Evolutionary conservation across 768 basidiomycete genomes (phyloP).

Genomic region (Leucogyrophana mollusca): DNA sequence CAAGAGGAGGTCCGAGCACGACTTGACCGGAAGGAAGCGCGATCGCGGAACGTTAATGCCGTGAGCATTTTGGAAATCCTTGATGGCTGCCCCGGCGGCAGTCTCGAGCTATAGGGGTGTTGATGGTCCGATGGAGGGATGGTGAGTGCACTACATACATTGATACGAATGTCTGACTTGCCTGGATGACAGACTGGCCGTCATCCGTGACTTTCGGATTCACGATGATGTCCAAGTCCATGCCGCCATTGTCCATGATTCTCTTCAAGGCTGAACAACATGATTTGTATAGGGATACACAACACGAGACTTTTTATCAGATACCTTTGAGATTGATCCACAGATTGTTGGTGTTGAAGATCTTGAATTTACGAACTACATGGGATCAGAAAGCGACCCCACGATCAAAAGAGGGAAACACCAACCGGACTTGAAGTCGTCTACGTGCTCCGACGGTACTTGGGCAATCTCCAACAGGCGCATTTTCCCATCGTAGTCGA

Average conservation of each 20-base stretch:
- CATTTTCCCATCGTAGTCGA: constrained; percentile 87
- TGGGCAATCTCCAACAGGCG: constrained; percentile 93
- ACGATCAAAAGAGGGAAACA: constrained; percentile 5
- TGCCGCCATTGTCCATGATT: constrained; percentile 80
- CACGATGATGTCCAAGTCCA: constrained; percentile 95
- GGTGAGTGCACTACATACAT: constrained; percentile 15
- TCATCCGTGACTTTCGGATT: constrained; percentile 88
- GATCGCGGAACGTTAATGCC: constrained; percentile 94
- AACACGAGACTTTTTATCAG: too few species aligned
- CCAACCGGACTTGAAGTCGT: constrained; percentile 86
- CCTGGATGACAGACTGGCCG: constrained; percentile 83
- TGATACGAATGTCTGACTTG: constrained; percentile 18
- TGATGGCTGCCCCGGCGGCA: constrained; percentile 91
- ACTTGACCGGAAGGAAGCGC: constrained; percentile 91
- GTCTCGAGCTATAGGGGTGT: constrained; percentile 72
- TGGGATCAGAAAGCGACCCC: constrained; percentile 2
- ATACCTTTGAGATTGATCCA: constrained; percentile 78
- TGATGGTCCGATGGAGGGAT: constrained; percentile 11
- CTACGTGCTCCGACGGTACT: constrained; percentile 88
- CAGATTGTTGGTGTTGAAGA: constrained; percentile 85
- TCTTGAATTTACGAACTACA: constrained; percentile 86
- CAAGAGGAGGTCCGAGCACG: constrained; percentile 82
- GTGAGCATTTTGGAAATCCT: constrained; percentile 88
- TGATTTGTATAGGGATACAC: neutral
- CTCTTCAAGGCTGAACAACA: constrained; percentile 72